These are phyloP conservation scores for Euphorbia schlechtendalii DNA, from an alignment of 441 rosid genomes.

Conservation along the genomic window DNA sequence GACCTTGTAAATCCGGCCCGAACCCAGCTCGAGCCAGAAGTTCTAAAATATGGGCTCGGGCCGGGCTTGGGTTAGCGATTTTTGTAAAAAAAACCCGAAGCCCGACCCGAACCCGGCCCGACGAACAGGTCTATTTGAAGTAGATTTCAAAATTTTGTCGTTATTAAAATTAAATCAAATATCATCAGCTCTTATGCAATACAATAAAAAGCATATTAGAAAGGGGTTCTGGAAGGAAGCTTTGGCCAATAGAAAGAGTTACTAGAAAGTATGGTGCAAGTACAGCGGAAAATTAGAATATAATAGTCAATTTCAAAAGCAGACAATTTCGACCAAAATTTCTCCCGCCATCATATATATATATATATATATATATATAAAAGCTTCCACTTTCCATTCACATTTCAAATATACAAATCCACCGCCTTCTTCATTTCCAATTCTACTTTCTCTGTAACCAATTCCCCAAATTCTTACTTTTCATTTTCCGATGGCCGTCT, in stretches of 20 bases:
- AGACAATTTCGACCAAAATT: conserved; percentile 5
- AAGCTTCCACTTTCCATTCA: no score
- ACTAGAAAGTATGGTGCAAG: not conserved
- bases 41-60: no score
- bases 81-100: no score
- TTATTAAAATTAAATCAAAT: no score
- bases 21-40: no score
- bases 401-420: conserved; percentile 11
- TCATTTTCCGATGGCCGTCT: conserved; percentile 31
- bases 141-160: no score
- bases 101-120: no score
- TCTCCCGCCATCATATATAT: conserved; percentile 7
- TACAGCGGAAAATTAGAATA: conserved; percentile 4
- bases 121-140: no score
- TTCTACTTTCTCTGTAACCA: not conserved
- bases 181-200: no score
- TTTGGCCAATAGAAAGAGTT: not conserved
- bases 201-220: not conserved
- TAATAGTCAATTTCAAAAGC: conserved; percentile 1
- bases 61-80: no score
- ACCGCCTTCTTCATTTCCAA: conserved; percentile 12
- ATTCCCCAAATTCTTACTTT: not conserved
- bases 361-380: no score
- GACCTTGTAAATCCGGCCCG: no score
- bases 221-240: not conserved